Conservation (phyloP, 2,329 filamentous ascomycete genomes). For the Sclerotinia minor region DNA sequence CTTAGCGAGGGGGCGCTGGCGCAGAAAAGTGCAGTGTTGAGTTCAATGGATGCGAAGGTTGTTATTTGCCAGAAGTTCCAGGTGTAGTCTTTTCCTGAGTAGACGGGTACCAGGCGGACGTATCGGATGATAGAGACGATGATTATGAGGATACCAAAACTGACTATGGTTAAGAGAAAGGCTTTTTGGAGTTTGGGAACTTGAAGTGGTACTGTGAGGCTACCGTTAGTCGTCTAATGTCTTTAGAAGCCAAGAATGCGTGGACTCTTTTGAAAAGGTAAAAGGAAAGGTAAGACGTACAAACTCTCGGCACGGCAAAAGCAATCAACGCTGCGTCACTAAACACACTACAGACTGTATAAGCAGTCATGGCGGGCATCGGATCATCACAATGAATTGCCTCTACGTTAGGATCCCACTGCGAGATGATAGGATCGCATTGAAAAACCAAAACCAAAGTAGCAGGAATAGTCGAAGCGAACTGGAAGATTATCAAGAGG, state of each 20-base stretch:
- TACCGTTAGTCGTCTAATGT: not conserved
- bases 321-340: conserved; percentile 10
- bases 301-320: not conserved
- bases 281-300: not conserved
- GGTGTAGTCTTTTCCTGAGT: not conserved
- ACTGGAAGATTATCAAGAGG: not conserved
- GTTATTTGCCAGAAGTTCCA: conserved; percentile 18
- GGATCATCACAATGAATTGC: not conserved
- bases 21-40: conserved; percentile 12
- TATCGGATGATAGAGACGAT: not conserved
- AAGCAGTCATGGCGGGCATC: not conserved
- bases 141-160: conserved; percentile 4
- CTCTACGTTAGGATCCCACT: not conserved
- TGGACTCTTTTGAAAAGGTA: no score
- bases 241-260: not conserved
- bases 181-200: conserved; percentile 2
- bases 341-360: conserved; percentile 8
- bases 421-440: not conserved
- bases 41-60: conserved; percentile 12
- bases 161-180: not conserved
- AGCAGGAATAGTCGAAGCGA: not conserved
- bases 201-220: conserved; percentile 1
- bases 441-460: conserved; percentile 6
- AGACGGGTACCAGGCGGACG: not conserved
- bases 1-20: not conserved